A percentile compares a stretch with the other conserved stretches of the same genome.
phyloP scores from a whole-genome alignment of 768 basidiomycete species.

The Boletus tomentosulus region DNA sequence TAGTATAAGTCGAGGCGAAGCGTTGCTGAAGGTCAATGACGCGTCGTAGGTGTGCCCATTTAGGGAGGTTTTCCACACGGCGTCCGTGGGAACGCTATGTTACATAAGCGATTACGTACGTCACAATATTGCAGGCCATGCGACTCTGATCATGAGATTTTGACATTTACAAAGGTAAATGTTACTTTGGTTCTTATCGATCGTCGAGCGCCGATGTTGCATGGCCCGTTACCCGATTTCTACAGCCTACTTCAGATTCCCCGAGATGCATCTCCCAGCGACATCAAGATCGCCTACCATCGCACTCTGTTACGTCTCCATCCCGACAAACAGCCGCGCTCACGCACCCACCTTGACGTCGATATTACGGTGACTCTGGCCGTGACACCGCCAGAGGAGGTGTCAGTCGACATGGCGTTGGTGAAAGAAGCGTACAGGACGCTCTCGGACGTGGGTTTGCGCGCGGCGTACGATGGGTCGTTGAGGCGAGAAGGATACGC shows the following conservation, averaged over 20 bases:
- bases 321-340: conserved; percentile 48
- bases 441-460: conserved; percentile 47
- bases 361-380: not conserved
- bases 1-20: conserved; percentile 26
- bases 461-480: conserved; percentile 48
- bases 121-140: too few relatives aligned
- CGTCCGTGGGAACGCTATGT: too few relatives aligned
- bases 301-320: conserved; percentile 59
- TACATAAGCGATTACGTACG: too few relatives aligned
- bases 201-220: conserved; percentile 5
- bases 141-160: too few relatives aligned
- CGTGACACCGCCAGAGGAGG: not conserved
- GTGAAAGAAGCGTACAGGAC: conserved; percentile 67
- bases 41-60: conserved; percentile 21
- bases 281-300: conserved; percentile 72
- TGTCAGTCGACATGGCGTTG: conserved; percentile 43
- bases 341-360: not conserved
- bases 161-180: too few relatives aligned
- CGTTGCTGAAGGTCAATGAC: conserved; percentile 8
- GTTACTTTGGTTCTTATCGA: too few relatives aligned
- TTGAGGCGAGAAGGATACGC: conserved; percentile 5
- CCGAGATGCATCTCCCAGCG: conserved; percentile 42
- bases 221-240: conserved; percentile 37
- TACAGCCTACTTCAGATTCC: conserved; percentile 57
- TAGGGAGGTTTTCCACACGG: too few relatives aligned